Base-by-base conservation (phyloP, 495 filamentous ascomycete species). In the Talaromyces proteolyticus region DNA sequence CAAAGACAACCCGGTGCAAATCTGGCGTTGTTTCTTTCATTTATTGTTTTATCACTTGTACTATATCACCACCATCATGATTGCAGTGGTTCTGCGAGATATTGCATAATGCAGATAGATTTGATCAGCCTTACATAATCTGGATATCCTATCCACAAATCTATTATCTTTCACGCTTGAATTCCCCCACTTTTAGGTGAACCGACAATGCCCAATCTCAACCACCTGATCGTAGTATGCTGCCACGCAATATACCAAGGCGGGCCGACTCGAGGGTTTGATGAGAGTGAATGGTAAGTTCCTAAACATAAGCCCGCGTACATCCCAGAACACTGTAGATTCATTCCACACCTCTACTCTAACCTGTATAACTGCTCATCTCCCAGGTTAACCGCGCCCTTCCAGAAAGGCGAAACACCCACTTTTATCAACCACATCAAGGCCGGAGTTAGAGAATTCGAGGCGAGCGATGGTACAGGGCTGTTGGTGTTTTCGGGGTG, bases 171-270 rank as follows among this genome's bases (percentile, higher is more conserved):
- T n/a, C n/a, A n/a, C n/a, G n/a, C n/a, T n/a, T n/a, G n/a, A n/a
- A n/a, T n/a, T n/a, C n/a, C n/a, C n/a, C n/a, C n/a, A n/a, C n/a
- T n/a, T n/a, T n/a, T n/a, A n/a, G n/a, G n/a, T n/a, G 14, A 2
- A 34, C 29, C 14, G 8, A 34, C 29, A 8, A 34, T 34, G 29
- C 29, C 29, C 29, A 10, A 8, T 4, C 23, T 25, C 20, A 20
- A 18, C 11, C 66, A 86, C 55, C 73, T 92, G 0, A 78, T 93
- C 3, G 65, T 92, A 40, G 85, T 92, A 42, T 90, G 87, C 65
- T 88, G 89, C 55, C 89, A 94, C 61, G 87, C 80, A 0, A 88
- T 93, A 25, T 93, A 87, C 73, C 63, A 76, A 16, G 82, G 84
- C 39, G 86, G 85, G 0, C 69, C 74, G n/a, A 66, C 66, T 2